Base-by-base conservation (phyloP, 2,329 filamentous ascomycete genomes). In the Penicillium sp. region DNA sequence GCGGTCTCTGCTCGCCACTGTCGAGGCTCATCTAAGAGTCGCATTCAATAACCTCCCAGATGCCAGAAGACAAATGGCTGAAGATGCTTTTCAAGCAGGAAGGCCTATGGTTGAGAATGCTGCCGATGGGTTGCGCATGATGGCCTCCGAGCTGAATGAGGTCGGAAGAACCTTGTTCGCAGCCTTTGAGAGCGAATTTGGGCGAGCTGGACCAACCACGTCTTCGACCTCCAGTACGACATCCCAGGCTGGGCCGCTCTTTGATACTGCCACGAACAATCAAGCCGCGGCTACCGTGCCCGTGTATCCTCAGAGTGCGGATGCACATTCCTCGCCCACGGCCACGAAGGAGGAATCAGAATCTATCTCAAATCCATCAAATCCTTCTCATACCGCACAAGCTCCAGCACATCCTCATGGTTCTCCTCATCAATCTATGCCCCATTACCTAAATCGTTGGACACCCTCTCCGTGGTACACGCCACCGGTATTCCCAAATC, bases 121-220 rank as follows among this genome's bases (percentile, higher is more conserved):
- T 12, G 62, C 72, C 7, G 62, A 66, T 29, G 63, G 67, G 22
- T 60, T 77, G 30, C 70, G 67, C 41, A 63, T 55, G 44, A 66
- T 77, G 56, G 67, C 72, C 3, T 58, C 61, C n/a, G 72, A 74
- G 39, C 56, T 75, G 37, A 69, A 70, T 38, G 60, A 72, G 37
- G 64, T 71, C 41, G 65, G 70, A 4, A 63, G 64, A 40, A 68
- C 68, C 8, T 52, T 74, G 14, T 69, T 70, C 45, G 54, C 67
- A 6, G 61, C 67, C 0, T 71, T 73, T 39, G 67, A 72, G 47
- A 52, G 58, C 12, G 68, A 70, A 39, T 63, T 71, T 42, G 59
- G 62, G 18, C 60, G 59, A 41, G 46, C 45, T 49, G 45, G 27
- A 37, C 49, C 18, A 40, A 45, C 39, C 50, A 54, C 44, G 4